A percentile compares a stretch with the other conserved stretches of the same genome.
phyloP scores from a whole-genome alignment of 805 yeast genomes.

The Candida maesae region DNA sequence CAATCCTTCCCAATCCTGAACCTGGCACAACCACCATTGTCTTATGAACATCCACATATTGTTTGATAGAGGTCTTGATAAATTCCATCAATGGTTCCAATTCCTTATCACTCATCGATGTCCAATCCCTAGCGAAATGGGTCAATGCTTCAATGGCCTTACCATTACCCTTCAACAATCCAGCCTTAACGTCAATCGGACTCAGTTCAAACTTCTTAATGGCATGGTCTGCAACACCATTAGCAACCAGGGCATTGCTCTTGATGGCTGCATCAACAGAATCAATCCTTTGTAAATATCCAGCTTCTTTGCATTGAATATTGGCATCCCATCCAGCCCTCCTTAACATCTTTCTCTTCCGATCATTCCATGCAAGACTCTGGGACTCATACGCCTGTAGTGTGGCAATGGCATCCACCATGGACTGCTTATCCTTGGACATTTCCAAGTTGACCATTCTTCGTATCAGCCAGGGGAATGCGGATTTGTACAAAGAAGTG shows the following conservation, averaged over 20 bases:
- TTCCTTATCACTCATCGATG: constrained; percentile 43
- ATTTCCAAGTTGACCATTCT: constrained; percentile 22
- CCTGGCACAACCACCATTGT: constrained; percentile 78
- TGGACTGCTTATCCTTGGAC: constrained; percentile 21
- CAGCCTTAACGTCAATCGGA: constrained; percentile 40
- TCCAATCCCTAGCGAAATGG: constrained; percentile 81
- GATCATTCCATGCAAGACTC: constrained; percentile 41
- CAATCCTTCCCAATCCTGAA: constrained; percentile 76
- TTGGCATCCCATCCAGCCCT: constrained; percentile 56
- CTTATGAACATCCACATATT: constrained; percentile 29
- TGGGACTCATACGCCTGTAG: constrained; percentile 40
- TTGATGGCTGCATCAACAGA: constrained; percentile 44
- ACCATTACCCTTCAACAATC: constrained; percentile 27
- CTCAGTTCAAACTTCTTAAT: constrained; percentile 35
- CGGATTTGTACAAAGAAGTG: constrained; percentile 25
- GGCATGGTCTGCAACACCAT: constrained; percentile 39
- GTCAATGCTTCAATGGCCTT: constrained; percentile 66
- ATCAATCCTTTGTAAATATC: constrained; percentile 51
- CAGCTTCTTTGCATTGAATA: constrained; percentile 44
- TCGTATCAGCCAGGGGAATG: constrained; percentile 23
- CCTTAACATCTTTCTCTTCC: constrained; percentile 40
- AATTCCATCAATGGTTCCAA: constrained; percentile 52
- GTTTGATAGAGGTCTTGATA: constrained; percentile 40
- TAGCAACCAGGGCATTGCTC: constrained; percentile 45
- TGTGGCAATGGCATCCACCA: constrained; percentile 41